Base-by-base conservation (phyloP, 176 grass and related monocot genomes). In the Aegilops sharonensis region DNA sequence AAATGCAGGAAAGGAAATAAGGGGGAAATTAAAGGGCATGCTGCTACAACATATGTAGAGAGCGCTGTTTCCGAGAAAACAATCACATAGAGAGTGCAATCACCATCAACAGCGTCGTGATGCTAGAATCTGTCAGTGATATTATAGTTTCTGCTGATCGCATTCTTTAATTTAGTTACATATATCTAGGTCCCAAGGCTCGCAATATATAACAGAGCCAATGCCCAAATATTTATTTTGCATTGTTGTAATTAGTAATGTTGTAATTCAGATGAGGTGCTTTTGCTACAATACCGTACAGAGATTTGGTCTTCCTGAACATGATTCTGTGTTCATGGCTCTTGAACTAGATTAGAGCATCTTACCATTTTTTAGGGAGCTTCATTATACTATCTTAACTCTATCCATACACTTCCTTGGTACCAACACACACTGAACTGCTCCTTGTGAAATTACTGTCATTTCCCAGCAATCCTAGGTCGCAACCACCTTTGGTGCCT, bases 201-300 rank as follows among this genome's bases (percentile, higher is more conserved):
- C 82, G 15, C 78, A 71, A 39, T 77, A 56, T 81, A 63, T 85
- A 78, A 81, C 25, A 42, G 85, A 71, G 77, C 50, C 73, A 64
- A 68, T 79, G 52, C 20, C 17, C 17, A 78, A 25, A 2, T 57
- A 15, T 73, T 78, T 6, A 72, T 72, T 77, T 48, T 65, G 27
- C 64, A 56, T 18, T 75, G 72, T 75, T 88, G 50, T 85, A 85
- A 85, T 48, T 76, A 63, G 4, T 81, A 77, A 34, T 52, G 24
- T 15, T 69, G 27, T 84, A 43, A 81, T 63, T 39, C 29, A 39
- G 82, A 77, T 54, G 52, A 63, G 78, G 11, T 68, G 31, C 18
- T 34, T 84, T 20, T 52, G 4, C 78, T 64, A 14, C 17, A 75
- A 27, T 75, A 76, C 70, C 9, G 1, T 80, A 59, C 8, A 40